Evolutionary conservation across 768 basidiomycete genomes (phyloP).

Genomic region (Strobilomyces echinocephalus): DNA sequence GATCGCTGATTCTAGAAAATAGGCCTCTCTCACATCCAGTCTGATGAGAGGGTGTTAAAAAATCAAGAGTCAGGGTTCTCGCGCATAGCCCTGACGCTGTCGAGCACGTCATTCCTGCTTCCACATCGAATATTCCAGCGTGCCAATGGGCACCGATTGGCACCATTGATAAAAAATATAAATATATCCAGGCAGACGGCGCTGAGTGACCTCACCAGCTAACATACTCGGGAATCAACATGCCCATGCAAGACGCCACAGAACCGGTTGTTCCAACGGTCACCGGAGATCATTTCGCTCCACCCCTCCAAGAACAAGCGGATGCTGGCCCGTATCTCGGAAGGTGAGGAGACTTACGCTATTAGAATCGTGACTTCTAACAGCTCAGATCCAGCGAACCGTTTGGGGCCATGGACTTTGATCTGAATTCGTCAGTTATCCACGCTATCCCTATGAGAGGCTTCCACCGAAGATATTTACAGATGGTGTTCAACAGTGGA

Average conservation of each 20-base stretch:
- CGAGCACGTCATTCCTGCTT: not conserved
- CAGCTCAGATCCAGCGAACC: not conserved
- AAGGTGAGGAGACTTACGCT: not conserved
- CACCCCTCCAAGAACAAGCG: not conserved
- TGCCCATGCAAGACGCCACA: too few relatives aligned
- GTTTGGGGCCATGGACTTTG: not conserved
- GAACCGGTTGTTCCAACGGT: too few relatives aligned
- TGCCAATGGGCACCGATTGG: not conserved
- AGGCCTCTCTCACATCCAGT: too few relatives aligned
- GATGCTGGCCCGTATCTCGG: rapidly evolving
- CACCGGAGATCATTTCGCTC: too few relatives aligned
- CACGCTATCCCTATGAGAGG: not conserved
- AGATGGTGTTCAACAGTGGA: not conserved
- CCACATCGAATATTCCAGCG: not conserved
- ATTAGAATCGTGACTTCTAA: not conserved
- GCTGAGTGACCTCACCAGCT: too few relatives aligned
- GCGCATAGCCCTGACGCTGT: too few relatives aligned
- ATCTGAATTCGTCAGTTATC: slow-evolving; percentile 4
- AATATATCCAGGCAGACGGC: too few relatives aligned
- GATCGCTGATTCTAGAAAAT: too few relatives aligned
- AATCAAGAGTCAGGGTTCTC: not conserved
- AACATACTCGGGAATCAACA: too few relatives aligned
- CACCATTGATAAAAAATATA: too few relatives aligned
- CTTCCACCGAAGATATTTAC: not conserved
- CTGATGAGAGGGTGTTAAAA: too few relatives aligned